Conservation (phyloP, 345 rosid genomes). For the Erysimum cheiranthoides region DNA sequence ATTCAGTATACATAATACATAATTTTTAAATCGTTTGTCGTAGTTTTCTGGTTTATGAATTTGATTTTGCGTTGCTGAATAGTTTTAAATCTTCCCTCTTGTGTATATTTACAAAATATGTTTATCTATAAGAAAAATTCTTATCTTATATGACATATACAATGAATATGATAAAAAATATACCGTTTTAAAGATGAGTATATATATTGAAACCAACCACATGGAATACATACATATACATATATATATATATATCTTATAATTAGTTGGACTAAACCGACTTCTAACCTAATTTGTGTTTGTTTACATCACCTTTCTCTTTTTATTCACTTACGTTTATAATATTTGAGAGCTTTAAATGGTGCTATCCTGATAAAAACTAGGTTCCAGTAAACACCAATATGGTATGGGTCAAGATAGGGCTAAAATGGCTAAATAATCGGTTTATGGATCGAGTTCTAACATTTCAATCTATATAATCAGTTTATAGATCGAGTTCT, state of each 20-base stretch:
- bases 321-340: not conserved
- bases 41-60: not conserved
- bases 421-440: not conserved
- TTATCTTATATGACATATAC: too few species aligned
- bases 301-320: not conserved
- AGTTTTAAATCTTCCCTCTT: too few species aligned
- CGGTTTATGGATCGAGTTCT: constrained; percentile 5
- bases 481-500: constrained; percentile 5
- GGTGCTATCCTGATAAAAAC: not conserved
- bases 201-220: not conserved
- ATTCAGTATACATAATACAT: not conserved
- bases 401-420: not conserved
- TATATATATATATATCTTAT: not conserved
- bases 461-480: not conserved
- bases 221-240: too few species aligned
- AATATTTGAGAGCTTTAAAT: not conserved
- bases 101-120: too few species aligned
- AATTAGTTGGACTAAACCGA: constrained; percentile 5
- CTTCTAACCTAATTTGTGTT: constrained; percentile 24
- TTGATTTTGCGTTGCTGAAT: not conserved
- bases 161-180: not conserved
- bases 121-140: too few species aligned
- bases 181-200: not conserved
- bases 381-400: not conserved
- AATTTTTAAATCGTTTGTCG: not conserved